Evolutionary conservation across 768 basidiomycete genomes (phyloP).

Genomic region (Tylopilus felleus): DNA sequence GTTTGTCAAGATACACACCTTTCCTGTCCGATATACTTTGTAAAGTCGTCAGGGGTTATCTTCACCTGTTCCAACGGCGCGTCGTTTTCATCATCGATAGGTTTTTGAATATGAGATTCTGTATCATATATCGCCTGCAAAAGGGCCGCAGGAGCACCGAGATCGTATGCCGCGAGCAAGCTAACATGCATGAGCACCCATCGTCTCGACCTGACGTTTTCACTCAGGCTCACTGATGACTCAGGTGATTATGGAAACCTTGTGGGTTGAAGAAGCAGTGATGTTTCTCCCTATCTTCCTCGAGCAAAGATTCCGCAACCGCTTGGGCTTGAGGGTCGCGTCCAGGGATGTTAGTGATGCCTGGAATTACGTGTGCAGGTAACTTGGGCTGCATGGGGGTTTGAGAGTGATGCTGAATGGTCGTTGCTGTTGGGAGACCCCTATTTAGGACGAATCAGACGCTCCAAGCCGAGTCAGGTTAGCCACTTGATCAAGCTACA

Average conservation of each 20-base stretch:
- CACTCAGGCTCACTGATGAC: conserved; percentile 56
- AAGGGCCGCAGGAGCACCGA: conserved; percentile 46
- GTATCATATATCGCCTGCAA: conserved; percentile 49
- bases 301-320: conserved; percentile 42
- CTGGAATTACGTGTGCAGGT: conserved; percentile 30
- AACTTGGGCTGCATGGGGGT: conserved; percentile 4
- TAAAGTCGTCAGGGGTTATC: conserved; percentile 47
- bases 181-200: conserved; percentile 27
- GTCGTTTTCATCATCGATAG: conserved; percentile 37
- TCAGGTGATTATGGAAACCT: conserved; percentile 55
- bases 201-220: background rate
- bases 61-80: conserved; percentile 8
- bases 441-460: too few relatives aligned
- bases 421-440: background rate
- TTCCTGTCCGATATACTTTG: conserved; percentile 45
- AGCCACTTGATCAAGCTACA: background rate
- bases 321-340: conserved; percentile 41
- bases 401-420: background rate
- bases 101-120: conserved; percentile 37
- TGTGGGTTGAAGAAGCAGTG: conserved; percentile 48
- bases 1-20: conserved; percentile 37
- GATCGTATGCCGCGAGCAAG: conserved; percentile 53
- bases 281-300: conserved; percentile 45
- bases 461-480: background rate
- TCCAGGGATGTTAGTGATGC: conserved; percentile 47